These are phyloP conservation scores for Amyloporia xantha DNA, from an alignment of 768 basidiomycete genomes.

Conservation along the genomic window DNA sequence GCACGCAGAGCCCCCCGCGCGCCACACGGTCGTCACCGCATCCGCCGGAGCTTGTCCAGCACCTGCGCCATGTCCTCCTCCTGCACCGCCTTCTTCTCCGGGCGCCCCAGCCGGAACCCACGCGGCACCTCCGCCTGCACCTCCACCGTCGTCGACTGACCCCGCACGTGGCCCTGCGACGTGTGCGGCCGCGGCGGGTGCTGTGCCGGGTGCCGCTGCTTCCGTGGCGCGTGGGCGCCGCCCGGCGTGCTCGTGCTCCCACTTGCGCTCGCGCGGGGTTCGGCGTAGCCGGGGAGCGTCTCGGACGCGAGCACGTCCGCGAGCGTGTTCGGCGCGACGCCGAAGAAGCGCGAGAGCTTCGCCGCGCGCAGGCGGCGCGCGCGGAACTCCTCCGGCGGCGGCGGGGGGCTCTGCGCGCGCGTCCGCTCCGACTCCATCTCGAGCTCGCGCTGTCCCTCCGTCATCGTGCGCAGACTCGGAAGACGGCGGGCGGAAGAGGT, in stretches of 20 bases:
- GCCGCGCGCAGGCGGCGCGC: slow-evolving; percentile 40
- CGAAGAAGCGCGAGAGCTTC: slow-evolving; percentile 53
- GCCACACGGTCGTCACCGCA: slow-evolving; percentile 25
- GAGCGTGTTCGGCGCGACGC: slow-evolving; percentile 43
- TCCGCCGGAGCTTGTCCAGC: slow-evolving; percentile 37
- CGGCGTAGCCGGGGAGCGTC: not conserved
- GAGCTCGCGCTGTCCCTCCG: too few species aligned
- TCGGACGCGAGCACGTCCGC: slow-evolving; percentile 16
- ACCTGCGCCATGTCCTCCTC: slow-evolving; percentile 36
- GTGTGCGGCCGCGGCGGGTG: not conserved
- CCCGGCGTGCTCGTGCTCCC: not conserved
- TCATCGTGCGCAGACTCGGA: slow-evolving; percentile 3
- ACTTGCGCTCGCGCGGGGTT: not conserved
- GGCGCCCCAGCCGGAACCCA: slow-evolving; percentile 30
- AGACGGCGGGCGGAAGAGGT: slow-evolving; percentile 6
- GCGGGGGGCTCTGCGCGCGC: slow-evolving; percentile 4
- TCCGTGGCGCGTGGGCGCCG: slow-evolving; percentile 5
- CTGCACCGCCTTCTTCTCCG: slow-evolving; percentile 24
- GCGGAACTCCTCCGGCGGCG: slow-evolving; percentile 17
- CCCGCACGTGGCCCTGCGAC: slow-evolving; percentile 1
- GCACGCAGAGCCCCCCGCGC: too few species aligned
- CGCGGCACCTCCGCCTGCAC: slow-evolving; percentile 11
- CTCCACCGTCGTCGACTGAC: slow-evolving; percentile 15
- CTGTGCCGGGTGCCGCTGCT: not conserved
- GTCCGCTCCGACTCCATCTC: too few species aligned